Conservation (phyloP, 139 green algal species). For the Eudorina sp. region DNA sequence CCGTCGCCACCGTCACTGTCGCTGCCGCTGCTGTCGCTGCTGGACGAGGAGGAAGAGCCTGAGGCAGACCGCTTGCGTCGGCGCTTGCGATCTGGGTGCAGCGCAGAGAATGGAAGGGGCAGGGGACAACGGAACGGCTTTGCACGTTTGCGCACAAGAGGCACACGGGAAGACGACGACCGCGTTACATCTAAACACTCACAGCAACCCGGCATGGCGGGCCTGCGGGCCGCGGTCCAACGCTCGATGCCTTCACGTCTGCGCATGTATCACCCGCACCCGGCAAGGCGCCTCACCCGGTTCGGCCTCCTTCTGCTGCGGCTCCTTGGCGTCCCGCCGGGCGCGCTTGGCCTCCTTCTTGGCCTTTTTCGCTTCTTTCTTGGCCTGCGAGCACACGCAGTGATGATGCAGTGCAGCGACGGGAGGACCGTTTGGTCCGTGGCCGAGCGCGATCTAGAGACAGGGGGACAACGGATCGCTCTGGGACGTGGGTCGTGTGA, state of each 20-base stretch:
- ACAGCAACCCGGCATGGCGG: background rate
- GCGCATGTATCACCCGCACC: background rate
- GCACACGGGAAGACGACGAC: too few relatives aligned
- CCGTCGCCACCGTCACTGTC: background rate
- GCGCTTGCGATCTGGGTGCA: background rate
- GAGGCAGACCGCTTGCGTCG: background rate
- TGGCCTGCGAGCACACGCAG: constrained; percentile 8
- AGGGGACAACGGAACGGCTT: background rate
- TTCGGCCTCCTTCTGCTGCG: background rate
- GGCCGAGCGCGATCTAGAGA: too few relatives aligned
- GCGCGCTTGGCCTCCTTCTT: constrained; percentile 28
- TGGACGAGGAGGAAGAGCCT: background rate
- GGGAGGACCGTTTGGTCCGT: too few relatives aligned
- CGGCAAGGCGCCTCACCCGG: background rate
- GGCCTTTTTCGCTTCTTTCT: constrained; percentile 29
- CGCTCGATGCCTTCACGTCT: background rate
- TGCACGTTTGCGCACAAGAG: too few relatives aligned
- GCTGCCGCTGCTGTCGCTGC: background rate
- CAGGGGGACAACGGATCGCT: too few relatives aligned
- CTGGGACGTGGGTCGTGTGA: too few relatives aligned
- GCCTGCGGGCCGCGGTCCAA: background rate
- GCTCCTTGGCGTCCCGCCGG: background rate
- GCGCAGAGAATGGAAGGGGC: background rate
- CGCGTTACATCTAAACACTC: too few relatives aligned
- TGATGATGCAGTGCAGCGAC: too few relatives aligned